Conservation (phyloP, 2,329 filamentous ascomycete species). For the Helminthosporium solani region DNA sequence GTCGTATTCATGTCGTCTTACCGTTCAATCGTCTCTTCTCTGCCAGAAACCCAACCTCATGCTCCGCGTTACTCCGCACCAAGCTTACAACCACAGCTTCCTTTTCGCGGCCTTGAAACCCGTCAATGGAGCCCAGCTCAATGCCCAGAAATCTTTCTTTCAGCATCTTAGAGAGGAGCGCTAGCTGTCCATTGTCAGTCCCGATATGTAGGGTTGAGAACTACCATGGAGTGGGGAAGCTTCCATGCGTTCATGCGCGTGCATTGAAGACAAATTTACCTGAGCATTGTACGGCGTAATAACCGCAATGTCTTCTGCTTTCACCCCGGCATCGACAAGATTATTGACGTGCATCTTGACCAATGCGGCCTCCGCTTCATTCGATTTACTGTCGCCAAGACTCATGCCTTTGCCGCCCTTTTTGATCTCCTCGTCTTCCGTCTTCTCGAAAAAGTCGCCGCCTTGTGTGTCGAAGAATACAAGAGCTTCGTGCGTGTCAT, state of each 20-base stretch:
- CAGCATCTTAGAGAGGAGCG: slow-evolving; percentile 70
- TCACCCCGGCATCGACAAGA: slow-evolving; percentile 77
- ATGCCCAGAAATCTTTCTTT: slow-evolving; percentile 81
- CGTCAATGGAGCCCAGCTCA: slow-evolving; percentile 94
- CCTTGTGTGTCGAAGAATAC: slow-evolving; percentile 97
- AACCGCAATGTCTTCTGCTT: slow-evolving; percentile 81
- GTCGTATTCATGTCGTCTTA: slow-evolving; percentile 48
- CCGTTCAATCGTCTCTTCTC: slow-evolving; percentile 92
- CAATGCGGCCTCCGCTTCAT: slow-evolving; percentile 83
- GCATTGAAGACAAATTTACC: slow-evolving; percentile 47
- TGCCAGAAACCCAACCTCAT: slow-evolving; percentile 88
- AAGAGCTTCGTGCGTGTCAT: slow-evolving; percentile 83
- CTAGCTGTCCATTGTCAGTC: slow-evolving; percentile 56
- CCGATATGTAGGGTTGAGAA: too few relatives aligned
- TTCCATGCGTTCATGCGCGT: slow-evolving; percentile 8
- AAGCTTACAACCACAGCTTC: slow-evolving; percentile 91
- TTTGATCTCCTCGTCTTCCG: slow-evolving; percentile 67
- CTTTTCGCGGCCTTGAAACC: slow-evolving; percentile 96
- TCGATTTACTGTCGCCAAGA: slow-evolving; percentile 80
- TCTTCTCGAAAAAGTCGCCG: slow-evolving; percentile 82
- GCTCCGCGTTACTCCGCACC: slow-evolving; percentile 84
- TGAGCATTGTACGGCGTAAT: slow-evolving; percentile 97
- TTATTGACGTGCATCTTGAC: slow-evolving; percentile 75
- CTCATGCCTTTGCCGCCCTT: slow-evolving; percentile 51
- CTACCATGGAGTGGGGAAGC: slow-evolving; percentile 5